Evolutionary conservation across 192 early-diverging fungal genomes (phyloP).

Genomic region (Backusella tarrabulga): DNA sequence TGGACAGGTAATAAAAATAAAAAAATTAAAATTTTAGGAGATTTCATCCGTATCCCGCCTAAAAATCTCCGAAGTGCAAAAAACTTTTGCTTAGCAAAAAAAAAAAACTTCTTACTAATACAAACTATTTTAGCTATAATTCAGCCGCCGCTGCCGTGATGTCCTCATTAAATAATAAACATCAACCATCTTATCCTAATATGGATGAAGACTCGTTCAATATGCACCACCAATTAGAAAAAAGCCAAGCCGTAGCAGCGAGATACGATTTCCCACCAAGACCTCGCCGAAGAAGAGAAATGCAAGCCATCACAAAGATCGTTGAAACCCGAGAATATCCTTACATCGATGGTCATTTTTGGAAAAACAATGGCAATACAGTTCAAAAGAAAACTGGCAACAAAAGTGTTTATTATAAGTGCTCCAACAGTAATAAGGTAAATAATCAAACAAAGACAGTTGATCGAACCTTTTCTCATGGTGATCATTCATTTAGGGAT

Average conservation of each 20-base stretch:
- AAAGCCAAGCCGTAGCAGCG: background rate
- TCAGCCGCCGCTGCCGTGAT: background rate
- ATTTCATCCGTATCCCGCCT: constrained; percentile 2
- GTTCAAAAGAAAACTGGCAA: constrained; percentile 51
- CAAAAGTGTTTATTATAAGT: constrained; percentile 60
- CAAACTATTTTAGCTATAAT: background rate
- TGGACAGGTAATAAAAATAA: background rate
- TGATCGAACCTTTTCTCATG: background rate
- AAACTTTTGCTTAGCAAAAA: background rate
- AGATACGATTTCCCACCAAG: constrained; percentile 12
- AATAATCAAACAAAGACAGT: background rate
- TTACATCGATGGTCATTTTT: constrained; percentile 46
- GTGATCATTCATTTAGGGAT: constrained; percentile 15
- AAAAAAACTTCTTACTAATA: constrained; percentile 11
- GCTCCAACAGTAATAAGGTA: constrained; percentile 51
- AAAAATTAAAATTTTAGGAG: background rate
- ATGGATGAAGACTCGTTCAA: constrained; percentile 2
- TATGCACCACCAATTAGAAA: background rate
- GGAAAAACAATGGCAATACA: constrained; percentile 65
- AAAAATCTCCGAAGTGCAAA: background rate
- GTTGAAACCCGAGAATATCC: constrained; percentile 50
- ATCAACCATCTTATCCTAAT: constrained; percentile 3
- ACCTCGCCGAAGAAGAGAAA: constrained; percentile 55
- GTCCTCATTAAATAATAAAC: constrained; percentile 11
- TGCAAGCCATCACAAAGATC: constrained; percentile 58